A percentile compares a stretch with the other conserved stretches of the same genome.
Evolutionary conservation across 1,284 basidiomycete species (phyloP).

Genomic region (Melampsora occidentalis): DNA sequence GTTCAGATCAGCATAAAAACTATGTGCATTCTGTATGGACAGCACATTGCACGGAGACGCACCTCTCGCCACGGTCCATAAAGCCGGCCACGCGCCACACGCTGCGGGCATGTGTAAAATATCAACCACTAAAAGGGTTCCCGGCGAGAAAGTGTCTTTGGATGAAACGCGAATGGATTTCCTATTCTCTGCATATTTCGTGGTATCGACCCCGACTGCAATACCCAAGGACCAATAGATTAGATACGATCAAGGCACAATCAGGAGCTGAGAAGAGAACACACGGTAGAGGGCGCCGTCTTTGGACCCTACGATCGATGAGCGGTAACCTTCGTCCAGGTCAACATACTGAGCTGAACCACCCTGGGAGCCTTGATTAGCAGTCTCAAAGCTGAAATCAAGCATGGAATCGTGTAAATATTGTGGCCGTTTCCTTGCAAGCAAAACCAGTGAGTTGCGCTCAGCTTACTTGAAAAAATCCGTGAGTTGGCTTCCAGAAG

Average conservation of each 20-base stretch:
- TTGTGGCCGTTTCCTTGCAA: not conserved
- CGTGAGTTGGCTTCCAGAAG: not conserved
- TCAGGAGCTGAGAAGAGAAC: not conserved
- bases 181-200: not conserved
- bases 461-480: not conserved
- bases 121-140: not conserved
- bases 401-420: not conserved
- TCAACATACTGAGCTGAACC: constrained; percentile 3
- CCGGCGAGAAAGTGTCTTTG: not conserved
- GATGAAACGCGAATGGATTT: constrained; percentile 8
- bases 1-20: not conserved
- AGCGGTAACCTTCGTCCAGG: not conserved
- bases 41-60: not conserved
- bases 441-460: not conserved
- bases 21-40: too few relatives aligned
- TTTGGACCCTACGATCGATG: not conserved
- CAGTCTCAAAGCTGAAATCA: not conserved
- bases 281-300: not conserved
- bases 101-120: constrained; percentile 65
- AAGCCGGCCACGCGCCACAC: constrained; percentile 77
- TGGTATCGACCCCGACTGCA: constrained; percentile 2
- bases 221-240: not conserved
- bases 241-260: not conserved
- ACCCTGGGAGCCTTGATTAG: not conserved
- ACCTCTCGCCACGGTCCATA: constrained; percentile 55